Conservation (phyloP, 805 yeast species). For the Kodamaea fukazawae region DNA sequence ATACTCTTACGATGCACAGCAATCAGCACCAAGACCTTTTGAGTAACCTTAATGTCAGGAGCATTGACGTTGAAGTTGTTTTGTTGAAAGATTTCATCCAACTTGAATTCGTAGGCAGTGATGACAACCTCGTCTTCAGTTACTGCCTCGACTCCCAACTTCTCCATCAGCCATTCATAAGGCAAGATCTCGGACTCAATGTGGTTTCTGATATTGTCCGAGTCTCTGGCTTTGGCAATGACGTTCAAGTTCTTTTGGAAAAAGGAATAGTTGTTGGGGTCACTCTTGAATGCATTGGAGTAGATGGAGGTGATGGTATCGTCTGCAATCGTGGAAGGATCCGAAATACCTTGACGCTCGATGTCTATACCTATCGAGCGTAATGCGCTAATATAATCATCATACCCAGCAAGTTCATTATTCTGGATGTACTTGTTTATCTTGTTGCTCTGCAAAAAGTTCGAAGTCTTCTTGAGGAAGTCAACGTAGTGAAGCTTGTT, state of each 20-base stretch:
- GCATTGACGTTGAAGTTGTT: conserved; percentile 30
- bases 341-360: conserved; percentile 1
- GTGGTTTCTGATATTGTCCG: conserved; percentile 20
- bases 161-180: conserved; percentile 30
- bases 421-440: conserved; percentile 28
- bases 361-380: conserved; percentile 24
- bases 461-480: conserved; percentile 25
- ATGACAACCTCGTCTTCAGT: conserved; percentile 62
- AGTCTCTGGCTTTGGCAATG: conserved; percentile 26
- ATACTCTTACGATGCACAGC: conserved; percentile 59
- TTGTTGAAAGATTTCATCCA: conserved; percentile 46
- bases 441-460: conserved; percentile 19
- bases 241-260: conserved; percentile 29
- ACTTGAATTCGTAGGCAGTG: conserved; percentile 68
- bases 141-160: conserved; percentile 39
- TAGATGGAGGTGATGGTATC: conserved; percentile 36
- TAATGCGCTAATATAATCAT: conserved; percentile 34
- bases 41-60: conserved; percentile 37
- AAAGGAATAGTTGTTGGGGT: conserved; percentile 36
- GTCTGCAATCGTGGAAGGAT: conserved; percentile 24
- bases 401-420: conserved; percentile 33
- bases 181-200: conserved; percentile 35
- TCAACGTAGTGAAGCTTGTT: conserved; percentile 39
- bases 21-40: conserved; percentile 60
- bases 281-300: conserved; percentile 26